Conservation (phyloP, 352 stramenopile species). For the Globisporangium polare region DNA sequence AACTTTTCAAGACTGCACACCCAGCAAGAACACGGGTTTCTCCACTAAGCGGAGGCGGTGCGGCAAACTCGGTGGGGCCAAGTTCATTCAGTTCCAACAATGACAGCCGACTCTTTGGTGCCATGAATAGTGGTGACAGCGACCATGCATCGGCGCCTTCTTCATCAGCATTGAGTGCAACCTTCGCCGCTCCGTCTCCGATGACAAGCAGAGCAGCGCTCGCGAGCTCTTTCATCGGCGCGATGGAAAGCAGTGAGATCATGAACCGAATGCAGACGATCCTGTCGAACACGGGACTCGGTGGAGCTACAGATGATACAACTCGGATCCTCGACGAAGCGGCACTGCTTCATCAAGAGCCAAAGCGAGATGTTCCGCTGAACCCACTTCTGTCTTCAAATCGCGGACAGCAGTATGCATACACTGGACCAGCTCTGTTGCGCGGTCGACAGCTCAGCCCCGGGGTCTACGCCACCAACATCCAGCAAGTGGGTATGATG, state of each 20-base stretch:
- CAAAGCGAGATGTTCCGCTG: constrained; percentile 33
- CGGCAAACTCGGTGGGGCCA: not conserved
- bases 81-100: constrained; percentile 4
- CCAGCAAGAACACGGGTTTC: constrained; percentile 28
- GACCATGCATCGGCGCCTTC: constrained; percentile 16
- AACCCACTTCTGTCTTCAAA: constrained; percentile 46
- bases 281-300: constrained; percentile 31
- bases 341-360: constrained; percentile 46
- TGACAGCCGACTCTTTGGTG: not conserved
- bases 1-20: constrained; percentile 88
- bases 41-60: not conserved
- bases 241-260: constrained; percentile 56
- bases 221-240: constrained; percentile 41
- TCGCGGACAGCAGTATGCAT: constrained; percentile 19
- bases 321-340: constrained; percentile 46
- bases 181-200: constrained; percentile 16
- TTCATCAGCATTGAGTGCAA: constrained; percentile 2
- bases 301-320: constrained; percentile 22
- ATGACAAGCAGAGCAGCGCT: constrained; percentile 30
- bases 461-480: constrained; percentile 22
- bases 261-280: constrained; percentile 73
- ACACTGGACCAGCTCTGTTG: constrained; percentile 1
- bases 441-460: constrained; percentile 29
- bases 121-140: not conserved
- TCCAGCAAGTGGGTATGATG: constrained; percentile 45